Conservation (phyloP, 306 rosid species). For the Cucumis hystrix region DNA sequence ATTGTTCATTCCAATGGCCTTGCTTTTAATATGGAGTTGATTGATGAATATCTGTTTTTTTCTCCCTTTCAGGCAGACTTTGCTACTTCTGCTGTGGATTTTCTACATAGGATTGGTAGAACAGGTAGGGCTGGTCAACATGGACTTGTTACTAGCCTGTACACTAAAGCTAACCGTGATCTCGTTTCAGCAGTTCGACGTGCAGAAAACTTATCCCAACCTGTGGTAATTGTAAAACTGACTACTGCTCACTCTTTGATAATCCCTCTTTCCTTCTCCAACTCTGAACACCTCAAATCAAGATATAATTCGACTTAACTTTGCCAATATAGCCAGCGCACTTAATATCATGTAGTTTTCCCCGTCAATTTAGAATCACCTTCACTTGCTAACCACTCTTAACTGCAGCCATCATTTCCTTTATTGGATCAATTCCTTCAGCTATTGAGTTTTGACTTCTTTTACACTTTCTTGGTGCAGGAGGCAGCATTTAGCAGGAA, state of each 20-base stretch:
- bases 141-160: constrained; percentile 74
- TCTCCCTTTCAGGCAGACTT: constrained; percentile 66
- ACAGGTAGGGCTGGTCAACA: constrained; percentile 91
- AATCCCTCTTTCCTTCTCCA: not conserved
- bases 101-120: constrained; percentile 80
- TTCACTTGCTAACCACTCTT: not conserved
- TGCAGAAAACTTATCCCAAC: constrained; percentile 57
- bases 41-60: constrained; percentile 4
- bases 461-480: constrained; percentile 26
- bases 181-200: constrained; percentile 70
- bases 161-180: constrained; percentile 67
- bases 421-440: not conserved
- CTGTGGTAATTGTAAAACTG: constrained; percentile 46
- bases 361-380: not conserved
- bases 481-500: constrained; percentile 94
- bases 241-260: not conserved
- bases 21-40: not conserved
- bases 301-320: not conserved
- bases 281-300: not conserved
- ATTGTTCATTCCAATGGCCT: not conserved
- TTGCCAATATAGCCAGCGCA: not conserved
- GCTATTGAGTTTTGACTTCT: not conserved
- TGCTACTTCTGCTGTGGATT: constrained; percentile 92
- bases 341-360: not conserved
- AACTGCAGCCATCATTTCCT: not conserved